Percentiles rank a stretch among this genome's conserved stretches.
phyloP scores from a whole-genome alignment of 1,284 basidiomycete species.

The Marasmius sp. region DNA sequence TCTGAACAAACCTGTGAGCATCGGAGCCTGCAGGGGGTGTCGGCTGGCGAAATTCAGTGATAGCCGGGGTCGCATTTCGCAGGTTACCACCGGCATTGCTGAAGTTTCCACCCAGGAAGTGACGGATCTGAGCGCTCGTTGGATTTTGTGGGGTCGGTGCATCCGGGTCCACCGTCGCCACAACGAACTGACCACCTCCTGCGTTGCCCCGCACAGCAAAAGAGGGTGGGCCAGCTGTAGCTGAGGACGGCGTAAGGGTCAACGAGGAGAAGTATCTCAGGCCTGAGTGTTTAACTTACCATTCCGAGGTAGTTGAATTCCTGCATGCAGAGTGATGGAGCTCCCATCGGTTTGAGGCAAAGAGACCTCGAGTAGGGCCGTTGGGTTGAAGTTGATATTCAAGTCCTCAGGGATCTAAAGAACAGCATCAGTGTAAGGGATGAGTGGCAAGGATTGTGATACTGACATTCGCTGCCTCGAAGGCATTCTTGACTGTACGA shows the following conservation, averaged over 20 bases:
- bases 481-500: constrained; percentile 26
- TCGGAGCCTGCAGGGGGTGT: constrained; percentile 52
- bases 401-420: constrained; percentile 33
- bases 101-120: constrained; percentile 50
- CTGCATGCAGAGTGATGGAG: constrained; percentile 36
- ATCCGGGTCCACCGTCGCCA: constrained; percentile 50
- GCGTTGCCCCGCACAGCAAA: constrained; percentile 34
- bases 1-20: constrained; percentile 44
- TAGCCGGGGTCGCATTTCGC: constrained; percentile 41
- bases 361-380: constrained; percentile 34
- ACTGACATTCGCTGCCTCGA: constrained; percentile 30
- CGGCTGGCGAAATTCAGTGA: constrained; percentile 46
- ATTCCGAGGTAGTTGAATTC: constrained; percentile 40
- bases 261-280: background rate
- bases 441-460: background rate
- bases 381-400: constrained; percentile 34
- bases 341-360: constrained; percentile 30
- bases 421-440: background rate
- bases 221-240: constrained; percentile 40
- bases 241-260: constrained; percentile 24
- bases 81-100: constrained; percentile 20
- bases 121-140: constrained; percentile 45
- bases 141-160: constrained; percentile 49
- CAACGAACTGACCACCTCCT: constrained; percentile 41
- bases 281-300: constrained; percentile 22